Evolutionary conservation across 78 protist species (phyloP), one percentile per base, ranked within the genome.

Genomic region (Ministeria vibrans): DNA sequence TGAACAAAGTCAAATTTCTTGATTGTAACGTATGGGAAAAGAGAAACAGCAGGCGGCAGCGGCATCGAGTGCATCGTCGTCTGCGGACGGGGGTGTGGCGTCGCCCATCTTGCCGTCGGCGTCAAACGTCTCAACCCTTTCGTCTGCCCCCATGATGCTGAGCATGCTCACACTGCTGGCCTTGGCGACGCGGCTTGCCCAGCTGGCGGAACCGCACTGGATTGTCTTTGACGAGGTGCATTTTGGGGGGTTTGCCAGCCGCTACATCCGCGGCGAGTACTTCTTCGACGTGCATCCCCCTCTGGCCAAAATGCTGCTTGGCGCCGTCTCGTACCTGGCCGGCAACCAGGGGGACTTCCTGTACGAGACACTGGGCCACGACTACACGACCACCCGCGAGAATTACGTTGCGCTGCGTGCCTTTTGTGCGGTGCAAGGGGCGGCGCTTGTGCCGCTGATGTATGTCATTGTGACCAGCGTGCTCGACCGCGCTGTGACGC

Each of bases 201-300:
- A n/a, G n/a, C n/a, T n/a, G n/a, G n/a, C n/a, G n/a, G n/a, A n/a
- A n/a, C n/a, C n/a, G n/a, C n/a, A n/a, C n/a, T n/a, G n/a, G n/a
- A n/a, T n/a, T n/a, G n/a, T n/a, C 49, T 78, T 49, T 25, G 87
- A 83, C 30, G 87, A 83, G 77, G 34, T 41, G 18, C 87, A 83
- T 62, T 83, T 83, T 18, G 87, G 87, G 49, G 77, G 77, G 78
- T 77, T 78, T 36, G 75, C 77, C 32, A 51, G 39, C n/a, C 36
- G 27, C 53, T 77, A 77, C 53, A 0, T 83, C 42, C n/a, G 27
- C 1, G 59, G 78, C 69, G 41, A 36, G 42, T 77, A 36, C 38
- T 83, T 34, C 49, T 83, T 83, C 49, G 87, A 83, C 69, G 79
- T 83, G 39, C 87, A 83, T 78, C 87, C 87, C 2, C 87, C 87